Evolutionary conservation across 2,329 filamentous ascomycete species (phyloP).

Genomic region (Aspergillus neotritici): DNA sequence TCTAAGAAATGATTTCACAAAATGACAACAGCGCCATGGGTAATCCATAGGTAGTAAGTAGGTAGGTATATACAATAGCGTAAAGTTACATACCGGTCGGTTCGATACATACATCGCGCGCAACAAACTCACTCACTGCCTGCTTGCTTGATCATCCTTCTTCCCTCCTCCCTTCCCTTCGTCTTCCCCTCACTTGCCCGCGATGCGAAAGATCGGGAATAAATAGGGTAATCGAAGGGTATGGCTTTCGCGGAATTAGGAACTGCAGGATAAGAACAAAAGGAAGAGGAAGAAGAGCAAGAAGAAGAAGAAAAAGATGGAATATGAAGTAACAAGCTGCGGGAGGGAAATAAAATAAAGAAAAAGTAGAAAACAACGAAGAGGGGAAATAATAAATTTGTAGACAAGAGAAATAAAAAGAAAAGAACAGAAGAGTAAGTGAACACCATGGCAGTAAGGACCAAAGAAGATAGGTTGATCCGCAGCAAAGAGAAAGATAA

Average conservation of each 20-base stretch:
- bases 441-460: background rate
- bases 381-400: background rate
- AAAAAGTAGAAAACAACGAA: slow-evolving; percentile 4
- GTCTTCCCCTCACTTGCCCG: too few relatives aligned
- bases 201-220: too few relatives aligned
- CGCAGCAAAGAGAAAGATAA: background rate
- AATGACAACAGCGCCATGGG: background rate
- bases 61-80: slow-evolving; percentile 1
- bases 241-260: background rate
- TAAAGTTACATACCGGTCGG: background rate
- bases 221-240: too few relatives aligned
- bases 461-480: too few relatives aligned
- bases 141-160: too few relatives aligned
- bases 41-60: too few relatives aligned
- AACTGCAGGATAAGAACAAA: background rate
- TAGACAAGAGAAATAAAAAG: slow-evolving; percentile 5
- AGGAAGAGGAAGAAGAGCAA: slow-evolving; percentile 9
- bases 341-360: slow-evolving; percentile 2
- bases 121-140: too few relatives aligned
- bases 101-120: background rate
- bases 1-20: background rate
- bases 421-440: background rate
- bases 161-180: too few relatives aligned
- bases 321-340: slow-evolving; percentile 5
- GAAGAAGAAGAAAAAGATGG: slow-evolving; percentile 3